These are phyloP conservation scores for Diaporthe aspalathi DNA, from an alignment of 2,329 filamentous ascomycete species.

Conservation along the genomic window DNA sequence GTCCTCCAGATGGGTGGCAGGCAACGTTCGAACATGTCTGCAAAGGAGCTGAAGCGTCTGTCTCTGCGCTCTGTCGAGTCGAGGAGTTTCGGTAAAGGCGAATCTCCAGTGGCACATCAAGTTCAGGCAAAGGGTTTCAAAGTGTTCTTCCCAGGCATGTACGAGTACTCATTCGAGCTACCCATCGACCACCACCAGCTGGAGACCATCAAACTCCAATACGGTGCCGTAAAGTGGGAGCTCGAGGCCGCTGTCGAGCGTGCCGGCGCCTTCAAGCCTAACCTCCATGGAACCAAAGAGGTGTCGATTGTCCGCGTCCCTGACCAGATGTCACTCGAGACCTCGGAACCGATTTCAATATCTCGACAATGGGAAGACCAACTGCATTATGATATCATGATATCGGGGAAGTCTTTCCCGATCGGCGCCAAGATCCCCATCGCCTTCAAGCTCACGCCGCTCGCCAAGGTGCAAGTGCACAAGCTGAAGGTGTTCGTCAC, in stretches of 20 bases:
- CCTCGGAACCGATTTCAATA: slow-evolving; percentile 93
- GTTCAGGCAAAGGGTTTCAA: slow-evolving; percentile 80
- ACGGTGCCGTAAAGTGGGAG: slow-evolving; percentile 89
- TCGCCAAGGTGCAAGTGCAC: slow-evolving; percentile 94
- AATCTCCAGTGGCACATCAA: slow-evolving; percentile 72
- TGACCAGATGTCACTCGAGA: slow-evolving; percentile 87
- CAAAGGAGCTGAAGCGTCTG: slow-evolving; percentile 72
- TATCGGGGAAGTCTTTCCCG: slow-evolving; percentile 94
- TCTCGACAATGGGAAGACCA: slow-evolving; percentile 95
- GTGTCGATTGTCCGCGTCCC: slow-evolving; percentile 87
- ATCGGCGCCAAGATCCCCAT: slow-evolving; percentile 90
- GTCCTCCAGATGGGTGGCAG: slow-evolving; percentile 48
- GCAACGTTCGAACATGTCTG: slow-evolving; percentile 49
- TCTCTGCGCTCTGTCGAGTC: slow-evolving; percentile 85
- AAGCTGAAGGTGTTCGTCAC: slow-evolving; percentile 92
- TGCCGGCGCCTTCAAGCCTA: slow-evolving; percentile 89
- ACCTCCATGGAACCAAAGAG: slow-evolving; percentile 84
- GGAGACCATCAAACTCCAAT: slow-evolving; percentile 88
- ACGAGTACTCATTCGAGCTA: slow-evolving; percentile 82
- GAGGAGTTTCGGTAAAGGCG: slow-evolving; percentile 85
- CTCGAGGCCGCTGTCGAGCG: slow-evolving; percentile 87
- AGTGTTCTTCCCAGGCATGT: slow-evolving; percentile 80
- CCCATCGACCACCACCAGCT: slow-evolving; percentile 89
- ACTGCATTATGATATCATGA: slow-evolving; percentile 94
- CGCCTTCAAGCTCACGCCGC: slow-evolving; percentile 90